Conservation (phyloP, 345 rosid species). For the Rhodamnia rubescens region DNA sequence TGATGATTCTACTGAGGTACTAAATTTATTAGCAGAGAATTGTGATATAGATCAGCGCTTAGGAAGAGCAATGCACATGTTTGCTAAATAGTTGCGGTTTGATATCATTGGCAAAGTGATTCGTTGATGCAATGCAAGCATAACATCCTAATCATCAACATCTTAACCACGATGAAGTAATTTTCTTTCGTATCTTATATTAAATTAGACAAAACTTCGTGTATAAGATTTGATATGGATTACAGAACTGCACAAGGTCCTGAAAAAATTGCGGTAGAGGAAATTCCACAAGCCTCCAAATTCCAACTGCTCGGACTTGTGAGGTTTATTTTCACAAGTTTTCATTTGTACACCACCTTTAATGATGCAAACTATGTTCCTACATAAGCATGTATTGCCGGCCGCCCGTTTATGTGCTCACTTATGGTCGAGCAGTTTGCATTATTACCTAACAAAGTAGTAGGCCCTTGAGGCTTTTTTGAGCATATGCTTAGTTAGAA, state of each 20-base stretch:
- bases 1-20: slow-evolving; percentile 12
- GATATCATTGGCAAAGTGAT: background rate
- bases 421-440: background rate
- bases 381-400: background rate
- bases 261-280: background rate
- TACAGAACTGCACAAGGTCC: background rate
- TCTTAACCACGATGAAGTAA: background rate
- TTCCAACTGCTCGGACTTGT: background rate
- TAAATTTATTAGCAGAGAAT: background rate
- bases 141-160: background rate
- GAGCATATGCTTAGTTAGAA: background rate
- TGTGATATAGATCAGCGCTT: background rate
- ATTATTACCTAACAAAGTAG: background rate
- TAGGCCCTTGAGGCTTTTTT: background rate
- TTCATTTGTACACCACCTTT: background rate
- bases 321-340: background rate
- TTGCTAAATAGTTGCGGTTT: background rate
- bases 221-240: background rate
- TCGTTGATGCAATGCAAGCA: background rate
- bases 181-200: background rate
- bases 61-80: background rate
- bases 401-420: background rate
- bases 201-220: background rate
- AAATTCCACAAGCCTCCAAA: background rate
- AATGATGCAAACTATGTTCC: background rate